Evolutionary conservation across 768 basidiomycete species (phyloP), one percentile per base, ranked within the genome.

Genomic region (Auricularia sp.): DNA sequence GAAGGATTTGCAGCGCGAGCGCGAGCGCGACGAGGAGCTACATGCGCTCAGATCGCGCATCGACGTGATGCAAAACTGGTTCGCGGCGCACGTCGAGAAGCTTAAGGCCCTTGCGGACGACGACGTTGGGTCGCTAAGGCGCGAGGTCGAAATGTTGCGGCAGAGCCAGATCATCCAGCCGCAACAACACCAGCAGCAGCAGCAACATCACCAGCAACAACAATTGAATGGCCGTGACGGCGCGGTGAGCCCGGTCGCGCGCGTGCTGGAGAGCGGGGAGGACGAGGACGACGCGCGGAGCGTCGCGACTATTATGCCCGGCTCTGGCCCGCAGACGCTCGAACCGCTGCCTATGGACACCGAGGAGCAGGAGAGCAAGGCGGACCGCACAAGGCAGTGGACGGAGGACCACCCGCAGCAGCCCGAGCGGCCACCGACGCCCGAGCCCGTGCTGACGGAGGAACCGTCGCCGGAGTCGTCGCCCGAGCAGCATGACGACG

Each of bases 81-180:
- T 42, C 39, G 39, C 39, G 39, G 39, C 29, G 5, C 34, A 29
- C 33, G 56, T 59, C 29, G 14, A 33, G 56, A 59, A 23, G 29
- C 56, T 59, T 0, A 14, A 59, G 34, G 11, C 56, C 8, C 56
- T 34, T 7, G 56, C 12, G 29, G 23, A 29, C 23, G 56, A 35
- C 29, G 94, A 98, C 69, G 85, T 98, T 2, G 77, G 82, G 36
- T 77, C 79, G 2, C 77, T 98, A 62, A 79, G 89, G 14, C 87
- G 88, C 58, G 75, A 88, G 69, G 83, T 93, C 76, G 87, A 90
- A 0, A 23, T 29, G 67, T 80, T 82, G 64, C 82, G 47, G 11
- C 21, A 84, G 69, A 77, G 79, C n/a, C 84, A 87, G 62, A 51
- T 51, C 47, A 6, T 51, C 1, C 18, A 6, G 47, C 18, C 47